Evolutionary conservation across 345 rosid species (phyloP).

Genomic region (Mangifera indica): DNA sequence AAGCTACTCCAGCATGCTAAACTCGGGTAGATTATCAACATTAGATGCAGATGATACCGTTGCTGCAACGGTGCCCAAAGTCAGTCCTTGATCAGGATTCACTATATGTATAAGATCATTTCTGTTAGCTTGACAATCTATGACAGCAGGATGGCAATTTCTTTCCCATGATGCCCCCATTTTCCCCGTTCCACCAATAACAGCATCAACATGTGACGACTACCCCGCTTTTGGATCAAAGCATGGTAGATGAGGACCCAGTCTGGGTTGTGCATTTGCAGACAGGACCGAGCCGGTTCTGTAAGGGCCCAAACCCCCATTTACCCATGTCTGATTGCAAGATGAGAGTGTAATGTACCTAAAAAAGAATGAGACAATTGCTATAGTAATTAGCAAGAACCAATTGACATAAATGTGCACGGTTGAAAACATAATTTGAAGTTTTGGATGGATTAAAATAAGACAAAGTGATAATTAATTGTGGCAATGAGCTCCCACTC

Average conservation of each 20-base stretch:
- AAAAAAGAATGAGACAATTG: too few species aligned
- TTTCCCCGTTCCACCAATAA: slow-evolving; percentile 34
- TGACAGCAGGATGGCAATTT: slow-evolving; percentile 30
- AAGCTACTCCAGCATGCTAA: neutral
- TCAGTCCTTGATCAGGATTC: slow-evolving; percentile 16
- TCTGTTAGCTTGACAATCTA: slow-evolving; percentile 31
- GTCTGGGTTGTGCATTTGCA: too few species aligned
- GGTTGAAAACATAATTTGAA: too few species aligned
- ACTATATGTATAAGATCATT: slow-evolving; percentile 8
- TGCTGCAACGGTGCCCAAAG: slow-evolving; percentile 17
- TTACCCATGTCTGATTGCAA: too few species aligned
- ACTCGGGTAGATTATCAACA: neutral
- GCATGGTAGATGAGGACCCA: slow-evolving; percentile 39
- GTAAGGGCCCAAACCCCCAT: too few species aligned
- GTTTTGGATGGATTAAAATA: too few species aligned
- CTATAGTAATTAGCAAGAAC: too few species aligned
- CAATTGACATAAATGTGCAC: too few species aligned
- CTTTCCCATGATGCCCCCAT: slow-evolving; percentile 31
- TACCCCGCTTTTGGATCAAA: slow-evolving; percentile 30
- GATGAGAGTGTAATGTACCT: too few species aligned
- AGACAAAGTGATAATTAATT: too few species aligned
- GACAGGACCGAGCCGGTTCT: too few species aligned
- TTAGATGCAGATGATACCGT: slow-evolving; percentile 25
- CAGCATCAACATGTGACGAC: slow-evolving; percentile 18
- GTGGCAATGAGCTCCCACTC: too few species aligned